Conservation (phyloP, 2,329 filamentous ascomycete genomes). For the Hypocreales sp. region DNA sequence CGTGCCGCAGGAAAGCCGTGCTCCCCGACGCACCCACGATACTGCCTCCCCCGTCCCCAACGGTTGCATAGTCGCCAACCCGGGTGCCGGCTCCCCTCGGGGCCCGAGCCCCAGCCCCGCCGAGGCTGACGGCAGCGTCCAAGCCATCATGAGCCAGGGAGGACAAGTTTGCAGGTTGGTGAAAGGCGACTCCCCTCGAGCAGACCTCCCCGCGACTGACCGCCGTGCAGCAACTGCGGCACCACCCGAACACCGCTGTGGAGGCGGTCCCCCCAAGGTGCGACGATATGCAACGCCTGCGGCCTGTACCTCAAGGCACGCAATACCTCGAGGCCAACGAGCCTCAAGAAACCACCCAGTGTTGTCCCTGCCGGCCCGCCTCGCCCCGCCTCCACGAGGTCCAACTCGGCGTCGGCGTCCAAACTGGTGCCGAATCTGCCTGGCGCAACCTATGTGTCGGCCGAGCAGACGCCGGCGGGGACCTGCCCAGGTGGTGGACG, state of each 20-base stretch:
- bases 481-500: conserved; percentile 89
- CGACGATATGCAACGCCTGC: conserved; percentile 95
- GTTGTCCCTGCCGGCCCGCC: conserved; percentile 26
- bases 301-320: conserved; percentile 88
- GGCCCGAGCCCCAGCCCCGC: conserved; percentile 13
- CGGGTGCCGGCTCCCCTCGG: conserved; percentile 9
- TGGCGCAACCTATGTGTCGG: conserved; percentile 58
- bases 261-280: conserved; percentile 82
- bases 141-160: too few species aligned
- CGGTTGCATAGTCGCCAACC: conserved; percentile 10
- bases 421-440: conserved; percentile 25
- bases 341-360: conserved; percentile 62
- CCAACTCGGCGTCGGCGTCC: conserved; percentile 18
- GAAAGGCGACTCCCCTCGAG: not conserved
- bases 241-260: conserved; percentile 90
- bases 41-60: conserved; percentile 12
- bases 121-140: conserved; percentile 4
- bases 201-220: not conserved
- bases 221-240: conserved; percentile 64
- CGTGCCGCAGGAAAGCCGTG: conserved; percentile 13
- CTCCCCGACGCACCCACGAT: conserved; percentile 7
- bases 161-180: conserved; percentile 60
- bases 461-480: conserved; percentile 61
- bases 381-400: conserved; percentile 25
- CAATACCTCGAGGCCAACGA: conserved; percentile 81